Conservation (phyloP, 352 stramenopile genomes). For the Pythium insidiosum region DNA sequence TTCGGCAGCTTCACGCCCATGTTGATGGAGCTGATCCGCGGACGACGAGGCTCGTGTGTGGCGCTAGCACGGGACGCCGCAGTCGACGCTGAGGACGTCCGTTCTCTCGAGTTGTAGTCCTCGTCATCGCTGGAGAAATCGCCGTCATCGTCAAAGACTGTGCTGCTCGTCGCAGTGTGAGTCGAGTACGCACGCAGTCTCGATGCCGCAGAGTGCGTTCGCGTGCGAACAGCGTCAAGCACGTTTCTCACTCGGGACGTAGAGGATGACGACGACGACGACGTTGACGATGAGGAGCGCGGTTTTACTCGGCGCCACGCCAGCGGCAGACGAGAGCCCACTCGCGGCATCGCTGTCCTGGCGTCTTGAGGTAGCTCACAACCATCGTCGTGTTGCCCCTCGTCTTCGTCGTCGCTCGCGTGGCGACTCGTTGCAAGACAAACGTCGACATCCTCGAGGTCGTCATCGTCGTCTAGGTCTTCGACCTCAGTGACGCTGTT, state of each 20-base stretch:
- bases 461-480: too few species aligned
- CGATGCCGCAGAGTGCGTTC: constrained; percentile 22
- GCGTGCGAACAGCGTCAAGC: constrained; percentile 21
- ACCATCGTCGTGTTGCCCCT: too few species aligned
- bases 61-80: too few species aligned
- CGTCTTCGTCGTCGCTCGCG: constrained; percentile 7
- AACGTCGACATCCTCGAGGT: constrained; percentile 9
- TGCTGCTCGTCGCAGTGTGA: too few species aligned
- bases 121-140: constrained; percentile 61
- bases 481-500: constrained; percentile 13
- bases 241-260: constrained; percentile 16
- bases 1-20: constrained; percentile 20
- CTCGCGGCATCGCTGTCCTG: constrained; percentile 3
- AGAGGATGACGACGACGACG: too few species aligned
- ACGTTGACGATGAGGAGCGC: constrained; percentile 27
- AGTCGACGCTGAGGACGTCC: constrained; percentile 16
- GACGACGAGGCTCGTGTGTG: constrained; percentile 17
- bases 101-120: constrained; percentile 23
- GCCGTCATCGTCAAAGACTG: constrained; percentile 25
- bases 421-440: constrained; percentile 3
- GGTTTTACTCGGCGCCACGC: constrained; percentile 27
- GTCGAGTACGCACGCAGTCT: too few species aligned
- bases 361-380: too few species aligned
- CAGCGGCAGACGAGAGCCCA: neutral
- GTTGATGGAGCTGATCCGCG: constrained; percentile 22